A percentile compares a stretch with the other conserved stretches of the same genome.
phyloP scores from a whole-genome alignment of 2,329 filamentous ascomycete genomes.

The Capronia coronata region DNA sequence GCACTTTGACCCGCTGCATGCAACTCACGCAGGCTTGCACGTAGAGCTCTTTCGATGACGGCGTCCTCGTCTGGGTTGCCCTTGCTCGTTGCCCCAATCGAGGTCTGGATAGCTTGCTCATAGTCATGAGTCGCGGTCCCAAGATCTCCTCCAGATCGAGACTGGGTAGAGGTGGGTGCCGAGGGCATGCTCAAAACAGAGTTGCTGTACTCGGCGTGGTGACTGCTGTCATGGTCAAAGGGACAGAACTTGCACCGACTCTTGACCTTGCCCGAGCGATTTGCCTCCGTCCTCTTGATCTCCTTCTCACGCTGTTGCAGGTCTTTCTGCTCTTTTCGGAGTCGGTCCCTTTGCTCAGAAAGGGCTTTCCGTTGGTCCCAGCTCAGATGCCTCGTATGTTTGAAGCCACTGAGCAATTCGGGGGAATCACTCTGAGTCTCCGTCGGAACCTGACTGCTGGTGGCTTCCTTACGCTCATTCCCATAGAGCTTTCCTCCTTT shows the following conservation, averaged over 20 bases:
- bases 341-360: conserved; percentile 33
- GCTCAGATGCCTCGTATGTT: conserved; percentile 44
- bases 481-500: conserved; percentile 31
- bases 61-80: conserved; percentile 65
- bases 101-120: conserved; percentile 64
- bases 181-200: conserved; percentile 14
- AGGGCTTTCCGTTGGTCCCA: conserved; percentile 50
- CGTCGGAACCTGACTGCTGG: conserved; percentile 41
- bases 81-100: conserved; percentile 62
- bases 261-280: conserved; percentile 23
- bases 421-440: conserved; percentile 34
- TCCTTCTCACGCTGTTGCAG: conserved; percentile 24
- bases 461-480: conserved; percentile 47
- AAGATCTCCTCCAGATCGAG: conserved; percentile 26
- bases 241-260: conserved; percentile 25
- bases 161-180: conserved; percentile 17
- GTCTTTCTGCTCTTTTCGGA: conserved; percentile 30
- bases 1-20: conserved; percentile 33
- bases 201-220: conserved; percentile 16
- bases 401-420: conserved; percentile 42
- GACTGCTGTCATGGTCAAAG: conserved; percentile 21
- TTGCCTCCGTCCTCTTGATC: conserved; percentile 26
- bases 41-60: conserved; percentile 65
- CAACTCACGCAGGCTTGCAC: conserved; percentile 61
- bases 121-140: conserved; percentile 60